Base-by-base conservation (phyloP, 805 yeast genomes). In the Sugiyamaella lignohabitans region DNA sequence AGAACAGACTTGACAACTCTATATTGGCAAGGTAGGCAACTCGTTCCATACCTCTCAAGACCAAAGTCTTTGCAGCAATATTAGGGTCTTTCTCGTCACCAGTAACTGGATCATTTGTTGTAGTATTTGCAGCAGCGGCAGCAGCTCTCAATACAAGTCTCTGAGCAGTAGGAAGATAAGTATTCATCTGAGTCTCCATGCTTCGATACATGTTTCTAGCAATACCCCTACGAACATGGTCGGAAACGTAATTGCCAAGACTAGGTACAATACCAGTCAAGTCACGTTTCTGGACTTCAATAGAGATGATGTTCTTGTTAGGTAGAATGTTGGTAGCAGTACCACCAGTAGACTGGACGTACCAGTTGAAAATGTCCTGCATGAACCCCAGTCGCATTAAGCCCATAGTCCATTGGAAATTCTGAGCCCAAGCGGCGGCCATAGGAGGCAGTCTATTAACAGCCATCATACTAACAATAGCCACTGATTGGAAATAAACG, bases 371-470 rank as follows among this genome's bases (percentile, higher is more conserved):
- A 52, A 87, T 84, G 38, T 72, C 64, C 64, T 89, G 96, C 78
- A 91, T 83, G 59, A 88, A 86, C 11, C 67, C 65, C 5, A 80
- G 78, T 45, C 76, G 75, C 57, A 93, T 85, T 53, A 91, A 82
- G 40, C 98, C 98, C 77, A 91, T 77, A 1, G 97, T 81, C 98
- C 98, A 91, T 66, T 79, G 81, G 72, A 93, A 93, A 69, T 91
- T 93, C 67, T 91, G 96, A 27, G 94, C 81, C 98, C 98, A 91
- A 2, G 98, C 89, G 2, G 95, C 87, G 3, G 97, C 98, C 56
- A 93, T 89, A 2, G 98, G 98, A 1, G 98, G 98, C 18, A 87
- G 85, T 51, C 78, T 72, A 18, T 87, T 77, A 24, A 91, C 97
- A 47, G 94, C 96, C 88, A 88, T 83, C 96, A 93, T 89, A 16